Evolutionary conservation across 768 basidiomycete species (phyloP), one percentile per base, ranked within the genome.

Genomic region (Hydnomerulius pinastri): DNA sequence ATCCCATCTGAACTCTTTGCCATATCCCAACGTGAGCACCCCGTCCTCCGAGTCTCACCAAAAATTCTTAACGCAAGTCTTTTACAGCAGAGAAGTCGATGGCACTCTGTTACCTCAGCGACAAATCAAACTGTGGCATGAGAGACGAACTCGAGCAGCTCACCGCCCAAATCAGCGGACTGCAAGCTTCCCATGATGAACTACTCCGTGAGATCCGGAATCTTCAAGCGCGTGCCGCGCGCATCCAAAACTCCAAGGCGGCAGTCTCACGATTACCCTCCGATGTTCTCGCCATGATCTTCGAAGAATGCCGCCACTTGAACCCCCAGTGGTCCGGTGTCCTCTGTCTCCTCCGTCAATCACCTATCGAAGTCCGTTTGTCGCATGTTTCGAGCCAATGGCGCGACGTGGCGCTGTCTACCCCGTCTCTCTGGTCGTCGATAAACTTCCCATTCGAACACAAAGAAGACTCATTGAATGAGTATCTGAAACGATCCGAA

Each of bases 371-470:
- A 50, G 58, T 68, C 28, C 67, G 66, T 25, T 48, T 73, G 23
- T 69, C 73, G 28, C 66, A 68, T 38, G 66, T 73, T 18, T 64
- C 62, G 28, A 59, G 53, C 30, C 65, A 63, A 33, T 72, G 73
- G 73, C 66, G 71, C 27, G 51, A 53, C 6, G 64, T 73, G 12
- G 64, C 73, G 13, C 65, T 73, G 32, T 52, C 64, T 18, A 57
- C 59, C 5, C 68, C 73, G 1, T 65, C 48, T 12, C 61, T 73
- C 46, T 72, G 69, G 73, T 68, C 69, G 15, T 60, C 58, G 13
- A 64, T 71, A 49, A 65, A 59, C 46, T 62, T 67, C 51, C 62
- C 64, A 10, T 63, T 66, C 46, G 63, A 63, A 20, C 66, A 56
- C 44, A 61, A 60, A 37, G 62, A 66, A 29, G 59, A 59, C n/a